These are phyloP conservation scores for Termitomyces sp. DNA, from an alignment of 768 basidiomycete species.

Conservation along the genomic window DNA sequence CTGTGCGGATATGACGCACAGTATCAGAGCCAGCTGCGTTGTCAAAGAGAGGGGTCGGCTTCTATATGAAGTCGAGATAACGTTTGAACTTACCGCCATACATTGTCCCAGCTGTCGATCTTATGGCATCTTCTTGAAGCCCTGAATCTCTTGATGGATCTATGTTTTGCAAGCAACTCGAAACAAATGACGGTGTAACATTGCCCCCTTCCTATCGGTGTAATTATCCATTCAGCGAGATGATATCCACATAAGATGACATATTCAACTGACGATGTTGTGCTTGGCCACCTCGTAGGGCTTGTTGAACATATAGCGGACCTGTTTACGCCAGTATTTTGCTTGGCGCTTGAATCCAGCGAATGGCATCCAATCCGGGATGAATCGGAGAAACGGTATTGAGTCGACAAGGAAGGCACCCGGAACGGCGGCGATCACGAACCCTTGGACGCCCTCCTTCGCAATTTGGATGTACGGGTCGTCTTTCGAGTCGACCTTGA, in stretches of 20 bases:
- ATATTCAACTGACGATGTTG: slow-evolving; percentile 11
- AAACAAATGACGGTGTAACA: neutral
- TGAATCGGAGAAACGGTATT: no score
- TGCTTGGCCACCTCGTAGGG: slow-evolving; percentile 17
- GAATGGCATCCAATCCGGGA: no score
- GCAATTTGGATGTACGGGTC: slow-evolving; percentile 29
- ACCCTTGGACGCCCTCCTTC: slow-evolving; percentile 22
- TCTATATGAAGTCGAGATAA: neutral
- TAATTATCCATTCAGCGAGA: neutral
- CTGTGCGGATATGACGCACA: neutral
- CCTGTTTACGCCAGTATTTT: no score
- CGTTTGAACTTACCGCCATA: neutral
- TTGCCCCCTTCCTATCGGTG: neutral
- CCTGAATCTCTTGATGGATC: neutral
- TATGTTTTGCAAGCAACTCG: neutral
- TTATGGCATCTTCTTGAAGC: neutral
- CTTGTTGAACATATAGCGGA: slow-evolving; percentile 13
- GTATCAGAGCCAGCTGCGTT: neutral
- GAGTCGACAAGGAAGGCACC: no score
- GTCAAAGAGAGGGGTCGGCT: neutral
- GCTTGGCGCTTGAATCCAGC: no score
- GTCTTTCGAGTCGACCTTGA: slow-evolving; percentile 20
- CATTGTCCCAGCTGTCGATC: neutral
- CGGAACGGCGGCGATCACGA: slow-evolving; percentile 1
- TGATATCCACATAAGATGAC: no score